A percentile compares a stretch with the other conserved stretches of the same genome.
phyloP scores from a whole-genome alignment of 2,329 filamentous ascomycete genomes.

The Paraphaeosphaeria minitans region DNA sequence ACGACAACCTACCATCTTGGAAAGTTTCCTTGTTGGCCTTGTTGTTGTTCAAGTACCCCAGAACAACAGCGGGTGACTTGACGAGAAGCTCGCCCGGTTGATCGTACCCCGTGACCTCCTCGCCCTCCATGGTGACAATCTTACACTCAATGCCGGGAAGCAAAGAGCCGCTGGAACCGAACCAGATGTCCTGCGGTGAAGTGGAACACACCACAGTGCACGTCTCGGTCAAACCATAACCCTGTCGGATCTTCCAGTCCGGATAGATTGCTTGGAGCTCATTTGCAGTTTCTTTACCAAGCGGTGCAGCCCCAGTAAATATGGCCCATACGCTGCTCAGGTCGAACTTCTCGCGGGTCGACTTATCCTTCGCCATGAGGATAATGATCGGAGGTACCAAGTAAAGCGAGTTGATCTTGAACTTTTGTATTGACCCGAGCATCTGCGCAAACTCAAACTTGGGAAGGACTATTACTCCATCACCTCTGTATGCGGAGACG shows the following conservation, averaged over 20 bases:
- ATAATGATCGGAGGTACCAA: conserved; percentile 85
- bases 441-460: conserved; percentile 76
- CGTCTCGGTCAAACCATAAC: conserved; percentile 81
- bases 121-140: conserved; percentile 69
- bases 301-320: conserved; percentile 78
- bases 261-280: conserved; percentile 68
- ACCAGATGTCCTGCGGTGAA: conserved; percentile 66
- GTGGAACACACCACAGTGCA: conserved; percentile 70
- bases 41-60: conserved; percentile 87
- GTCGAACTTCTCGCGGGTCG: conserved; percentile 69
- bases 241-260: conserved; percentile 69
- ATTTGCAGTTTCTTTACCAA: conserved; percentile 73
- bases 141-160: conserved; percentile 69
- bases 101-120: conserved; percentile 72
- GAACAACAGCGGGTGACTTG: conserved; percentile 74
- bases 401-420: conserved; percentile 70
- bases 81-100: conserved; percentile 81
- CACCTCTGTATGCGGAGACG: conserved; percentile 69
- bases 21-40: conserved; percentile 84
- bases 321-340: conserved; percentile 68
- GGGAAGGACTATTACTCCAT: conserved; percentile 72
- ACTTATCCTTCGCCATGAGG: conserved; percentile 69
- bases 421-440: conserved; percentile 67
- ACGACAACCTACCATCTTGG: conserved; percentile 54
- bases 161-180: conserved; percentile 74